Percentiles rank a stretch among this genome's conserved stretches.
Conservation (phyloP, 2,329 filamentous ascomycete species). For the Aspergillus fumigatus region DNA sequence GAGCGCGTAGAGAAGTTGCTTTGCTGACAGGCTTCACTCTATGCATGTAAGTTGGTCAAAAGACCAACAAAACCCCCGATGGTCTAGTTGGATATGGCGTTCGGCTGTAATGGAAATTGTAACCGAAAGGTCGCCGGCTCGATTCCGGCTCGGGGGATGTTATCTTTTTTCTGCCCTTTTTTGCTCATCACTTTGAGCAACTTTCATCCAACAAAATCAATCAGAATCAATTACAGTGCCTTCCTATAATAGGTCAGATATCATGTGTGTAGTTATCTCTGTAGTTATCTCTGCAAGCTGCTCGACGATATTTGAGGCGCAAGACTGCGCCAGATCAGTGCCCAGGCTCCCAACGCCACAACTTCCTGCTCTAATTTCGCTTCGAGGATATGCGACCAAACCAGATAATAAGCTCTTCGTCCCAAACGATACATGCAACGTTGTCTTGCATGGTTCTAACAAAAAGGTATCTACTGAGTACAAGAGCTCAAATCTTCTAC, state of each 20-base stretch:
- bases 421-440: neutral
- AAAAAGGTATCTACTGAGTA: neutral
- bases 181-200: neutral
- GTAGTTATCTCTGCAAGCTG: neutral
- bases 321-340: neutral
- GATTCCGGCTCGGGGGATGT: neutral
- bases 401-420: too few species aligned
- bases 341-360: too few species aligned
- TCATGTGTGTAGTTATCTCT: neutral
- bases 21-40: too few species aligned
- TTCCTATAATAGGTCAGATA: too few species aligned
- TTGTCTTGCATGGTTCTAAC: neutral
- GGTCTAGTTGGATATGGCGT: neutral
- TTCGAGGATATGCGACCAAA: neutral
- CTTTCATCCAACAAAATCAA: neutral
- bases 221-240: too few species aligned
- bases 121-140: neutral
- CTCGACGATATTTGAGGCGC: neutral
- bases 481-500: neutral
- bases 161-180: neutral
- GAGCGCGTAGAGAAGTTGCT: too few species aligned
- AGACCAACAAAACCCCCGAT: neutral
- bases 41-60: too few species aligned
- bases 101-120: neutral
- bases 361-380: too few species aligned